Conservation (phyloP, 805 yeast species). For the Cyberlindnera japonica region DNA sequence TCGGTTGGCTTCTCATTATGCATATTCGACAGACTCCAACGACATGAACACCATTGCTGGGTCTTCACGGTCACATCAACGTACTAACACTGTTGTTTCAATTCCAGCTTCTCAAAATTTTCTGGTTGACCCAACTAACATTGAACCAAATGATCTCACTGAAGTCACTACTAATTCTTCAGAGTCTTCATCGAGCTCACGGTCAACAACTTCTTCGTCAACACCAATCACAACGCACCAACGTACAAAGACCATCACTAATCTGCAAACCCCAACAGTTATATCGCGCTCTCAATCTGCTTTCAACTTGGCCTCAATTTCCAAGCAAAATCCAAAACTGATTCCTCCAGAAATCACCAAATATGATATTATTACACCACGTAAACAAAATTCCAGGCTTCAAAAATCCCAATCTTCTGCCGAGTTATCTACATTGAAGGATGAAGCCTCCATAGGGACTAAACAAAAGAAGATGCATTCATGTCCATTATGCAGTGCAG, state of each 20-base stretch:
- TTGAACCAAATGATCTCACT: constrained; percentile 4
- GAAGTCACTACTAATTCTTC: constrained; percentile 3
- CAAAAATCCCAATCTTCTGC: constrained; percentile 21
- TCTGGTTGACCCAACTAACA: constrained; percentile 10
- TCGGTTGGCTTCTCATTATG: constrained; percentile 12
- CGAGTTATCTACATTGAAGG: constrained; percentile 14
- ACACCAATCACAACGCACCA: constrained; percentile 2
- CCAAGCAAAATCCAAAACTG: constrained; percentile 6
- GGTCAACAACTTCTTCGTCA: constrained; percentile 3
- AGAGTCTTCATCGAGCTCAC: constrained; percentile 1
- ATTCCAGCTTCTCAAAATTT: constrained; percentile 1
- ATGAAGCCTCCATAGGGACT: background rate
- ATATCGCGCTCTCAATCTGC: constrained; percentile 46
- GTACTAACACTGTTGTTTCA: constrained; percentile 1
- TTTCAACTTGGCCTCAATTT: constrained; percentile 44
- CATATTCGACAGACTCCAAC: constrained; percentile 8
- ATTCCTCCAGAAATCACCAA: constrained; percentile 25
- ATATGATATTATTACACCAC: constrained; percentile 26
- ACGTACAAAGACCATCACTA: constrained; percentile 1
- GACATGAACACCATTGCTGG: background rate
- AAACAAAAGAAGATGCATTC: constrained; percentile 53
- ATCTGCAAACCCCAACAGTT: background rate
- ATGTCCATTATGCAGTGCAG: constrained; percentile 60
- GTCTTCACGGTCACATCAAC: background rate
- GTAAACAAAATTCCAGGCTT: constrained; percentile 16